Percentiles rank a stretch among this genome's conserved stretches.
Conservation (phyloP, 345 rosid species). For the Hibiscus mutabilis region DNA sequence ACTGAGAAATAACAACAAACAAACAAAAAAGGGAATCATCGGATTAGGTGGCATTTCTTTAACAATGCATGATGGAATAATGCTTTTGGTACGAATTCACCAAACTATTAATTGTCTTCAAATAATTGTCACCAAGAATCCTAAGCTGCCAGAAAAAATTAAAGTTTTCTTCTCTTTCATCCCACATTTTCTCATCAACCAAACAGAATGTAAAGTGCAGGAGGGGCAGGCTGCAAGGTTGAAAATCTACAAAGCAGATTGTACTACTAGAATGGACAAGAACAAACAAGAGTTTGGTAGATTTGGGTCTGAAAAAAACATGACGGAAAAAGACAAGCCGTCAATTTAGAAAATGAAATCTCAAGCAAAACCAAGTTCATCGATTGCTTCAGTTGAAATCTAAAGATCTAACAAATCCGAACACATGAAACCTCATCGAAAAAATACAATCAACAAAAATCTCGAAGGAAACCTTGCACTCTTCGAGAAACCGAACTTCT, state of each 20-base stretch:
- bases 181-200: constrained; percentile 12
- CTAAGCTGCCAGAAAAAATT: neutral
- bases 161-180: neutral
- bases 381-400: neutral
- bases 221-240: neutral
- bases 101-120: neutral
- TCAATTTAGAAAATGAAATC: neutral
- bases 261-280: neutral
- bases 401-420: constrained; percentile 6
- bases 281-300: neutral
- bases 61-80: neutral
- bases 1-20: too few relatives aligned
- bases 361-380: neutral
- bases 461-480: neutral
- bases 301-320: neutral
- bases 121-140: neutral
- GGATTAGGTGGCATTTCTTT: neutral
- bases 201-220: neutral
- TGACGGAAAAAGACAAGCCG: neutral
- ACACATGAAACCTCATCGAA: constrained; percentile 31
- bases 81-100: neutral
- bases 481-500: neutral
- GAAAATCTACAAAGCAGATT: neutral
- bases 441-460: constrained; percentile 9
- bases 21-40: neutral